Evolutionary conservation across 2,329 filamentous ascomycete species (phyloP).

Genomic region (Aspergillus fumigatus): DNA sequence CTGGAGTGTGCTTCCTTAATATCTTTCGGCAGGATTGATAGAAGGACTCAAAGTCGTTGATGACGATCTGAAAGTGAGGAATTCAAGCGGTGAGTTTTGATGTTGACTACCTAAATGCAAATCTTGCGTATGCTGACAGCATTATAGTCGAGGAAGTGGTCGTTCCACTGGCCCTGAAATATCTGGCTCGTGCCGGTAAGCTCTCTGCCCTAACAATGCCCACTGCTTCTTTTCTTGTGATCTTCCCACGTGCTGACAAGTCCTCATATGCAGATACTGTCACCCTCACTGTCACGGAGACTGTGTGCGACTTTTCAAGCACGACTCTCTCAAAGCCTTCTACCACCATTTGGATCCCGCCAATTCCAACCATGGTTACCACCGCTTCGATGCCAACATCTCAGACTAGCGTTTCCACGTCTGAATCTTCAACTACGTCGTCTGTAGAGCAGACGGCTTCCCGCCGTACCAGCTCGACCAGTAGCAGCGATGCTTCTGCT

Average conservation of each 20-base stretch:
- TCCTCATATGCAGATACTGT: not conserved
- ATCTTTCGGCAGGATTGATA: not conserved
- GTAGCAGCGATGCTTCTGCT: not conserved
- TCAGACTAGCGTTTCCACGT: not conserved
- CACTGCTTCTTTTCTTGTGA: slow-evolving; percentile 2
- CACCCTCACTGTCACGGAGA: slow-evolving; percentile 23
- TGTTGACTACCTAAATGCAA: not conserved
- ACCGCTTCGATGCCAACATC: not conserved
- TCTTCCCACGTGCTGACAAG: not conserved
- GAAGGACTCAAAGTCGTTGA: not conserved
- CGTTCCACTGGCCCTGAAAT: not conserved
- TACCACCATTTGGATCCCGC: not conserved
- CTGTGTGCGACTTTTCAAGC: slow-evolving; percentile 9
- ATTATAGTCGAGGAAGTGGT: not conserved
- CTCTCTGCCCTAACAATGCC: not conserved
- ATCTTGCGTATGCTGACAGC: not conserved
- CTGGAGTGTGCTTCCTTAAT: not conserved
- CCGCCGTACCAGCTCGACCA: not conserved
- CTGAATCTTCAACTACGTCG: not conserved
- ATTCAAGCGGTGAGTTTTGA: not conserved
- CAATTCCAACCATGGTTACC: not conserved
- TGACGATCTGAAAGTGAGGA: not conserved
- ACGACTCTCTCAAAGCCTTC: not conserved
- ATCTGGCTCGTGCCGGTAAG: not conserved
- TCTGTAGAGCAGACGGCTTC: not conserved